Evolutionary conservation across 176 grass and related monocot species (phyloP).

Genomic region (Chloris gayana): DNA sequence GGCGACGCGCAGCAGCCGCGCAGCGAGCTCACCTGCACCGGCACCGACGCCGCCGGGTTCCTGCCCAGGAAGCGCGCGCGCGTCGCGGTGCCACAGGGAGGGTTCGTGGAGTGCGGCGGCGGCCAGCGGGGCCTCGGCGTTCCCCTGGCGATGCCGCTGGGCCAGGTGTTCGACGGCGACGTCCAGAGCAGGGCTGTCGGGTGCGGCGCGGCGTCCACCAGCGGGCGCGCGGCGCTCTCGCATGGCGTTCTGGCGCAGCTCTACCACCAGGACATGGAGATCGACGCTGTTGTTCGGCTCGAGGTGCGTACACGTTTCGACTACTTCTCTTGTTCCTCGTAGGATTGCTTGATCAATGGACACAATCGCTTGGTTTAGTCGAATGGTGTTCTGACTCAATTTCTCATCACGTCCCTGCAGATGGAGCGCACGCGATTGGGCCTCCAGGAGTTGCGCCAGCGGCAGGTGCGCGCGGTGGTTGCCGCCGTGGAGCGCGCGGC

Average conservation of each 20-base stretch:
- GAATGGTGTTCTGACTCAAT: background rate
- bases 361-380: background rate
- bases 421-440: slow-evolving; percentile 35
- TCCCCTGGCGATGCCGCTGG: background rate
- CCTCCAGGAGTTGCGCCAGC: slow-evolving; percentile 37
- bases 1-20: slow-evolving; percentile 7
- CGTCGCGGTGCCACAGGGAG: too few relatives aligned
- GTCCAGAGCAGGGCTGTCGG: slow-evolving; percentile 19
- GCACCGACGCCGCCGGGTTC: background rate
- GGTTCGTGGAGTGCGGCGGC: background rate
- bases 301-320: slow-evolving; percentile 22
- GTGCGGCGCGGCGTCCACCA: slow-evolving; percentile 39
- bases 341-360: too few relatives aligned
- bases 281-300: slow-evolving; percentile 45
- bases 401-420: background rate
- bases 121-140: background rate
- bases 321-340: background rate
- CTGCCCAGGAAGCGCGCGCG: slow-evolving; percentile 32
- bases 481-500: slow-evolving; percentile 28
- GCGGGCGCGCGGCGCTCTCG: background rate
- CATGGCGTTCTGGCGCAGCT: slow-evolving; percentile 42
- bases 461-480: slow-evolving; percentile 24
- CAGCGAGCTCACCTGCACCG: slow-evolving; percentile 53
- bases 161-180: background rate
- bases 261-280: slow-evolving; percentile 45